Percentiles rank a stretch among this genome's conserved stretches.
These are phyloP conservation scores for Hymenoscyphus albidus DNA, from an alignment of 2,329 filamentous ascomycete species.

Conservation along the genomic window DNA sequence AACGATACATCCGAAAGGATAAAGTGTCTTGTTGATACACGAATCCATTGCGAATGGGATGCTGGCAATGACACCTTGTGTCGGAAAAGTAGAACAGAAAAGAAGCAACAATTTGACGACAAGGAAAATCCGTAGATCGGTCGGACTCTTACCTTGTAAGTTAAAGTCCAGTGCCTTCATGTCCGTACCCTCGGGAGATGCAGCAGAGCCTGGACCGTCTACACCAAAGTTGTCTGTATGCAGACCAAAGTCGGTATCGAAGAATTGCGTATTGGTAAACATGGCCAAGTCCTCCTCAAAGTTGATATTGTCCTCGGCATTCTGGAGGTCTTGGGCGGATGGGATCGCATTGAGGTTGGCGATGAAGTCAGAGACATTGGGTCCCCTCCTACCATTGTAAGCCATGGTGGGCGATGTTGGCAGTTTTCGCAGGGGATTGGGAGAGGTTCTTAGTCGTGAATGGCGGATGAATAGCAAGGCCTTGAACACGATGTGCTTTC, in stretches of 20 bases:
- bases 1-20: not conserved
- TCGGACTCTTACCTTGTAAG: constrained; percentile 39
- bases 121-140: not conserved
- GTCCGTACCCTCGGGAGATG: constrained; percentile 34
- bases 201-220: constrained; percentile 3
- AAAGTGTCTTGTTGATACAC: not conserved
- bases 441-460: not conserved
- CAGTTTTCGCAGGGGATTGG: not conserved
- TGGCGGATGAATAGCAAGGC: not conserved
- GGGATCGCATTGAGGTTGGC: constrained; percentile 75
- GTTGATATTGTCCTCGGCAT: constrained; percentile 51
- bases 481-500: not conserved
- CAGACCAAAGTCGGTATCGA: constrained; percentile 68
- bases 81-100: not conserved
- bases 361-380: constrained; percentile 87
- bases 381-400: constrained; percentile 72
- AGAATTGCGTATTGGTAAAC: constrained; percentile 80
- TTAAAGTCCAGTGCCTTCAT: constrained; percentile 47
- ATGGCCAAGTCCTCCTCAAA: constrained; percentile 70
- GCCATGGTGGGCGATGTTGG: constrained; percentile 42
- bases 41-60: constrained; percentile 1
- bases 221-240: constrained; percentile 36
- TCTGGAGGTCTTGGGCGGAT: constrained; percentile 57
- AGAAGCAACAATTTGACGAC: not conserved
- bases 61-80: constrained; percentile 11